Evolutionary conservation across 192 early-diverging fungal genomes (phyloP), one percentile per base, ranked within the genome.

Genomic region (Coemansia sp.): DNA sequence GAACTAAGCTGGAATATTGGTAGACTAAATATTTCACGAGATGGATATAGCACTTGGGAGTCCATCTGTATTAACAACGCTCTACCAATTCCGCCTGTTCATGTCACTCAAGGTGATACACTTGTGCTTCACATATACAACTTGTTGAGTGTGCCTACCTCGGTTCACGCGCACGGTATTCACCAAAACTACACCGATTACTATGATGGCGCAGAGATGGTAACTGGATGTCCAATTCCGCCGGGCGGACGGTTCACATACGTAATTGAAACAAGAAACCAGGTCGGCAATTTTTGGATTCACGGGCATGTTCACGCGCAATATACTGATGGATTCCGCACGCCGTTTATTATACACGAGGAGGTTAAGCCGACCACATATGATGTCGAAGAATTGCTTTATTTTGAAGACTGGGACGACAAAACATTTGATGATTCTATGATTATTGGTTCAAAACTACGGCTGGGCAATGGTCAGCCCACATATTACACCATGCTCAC

Each of bases 261-360:
- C 59, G 75, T 65, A 6, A 84, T 86, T 54, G 58, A 67, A 10
- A 22, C 54, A 0, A 24, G 19, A 18, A 64, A 82, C 32, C 61
- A 77, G 46, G 67, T 71, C 25, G 92, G 92, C 45, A 91, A 88
- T n/a, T 92, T 82, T 67, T 94, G 92, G 92, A 75, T 87, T 43
- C 90, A 92, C 58, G 74, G 81, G 22, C 90, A 92, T 67, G 73
- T 56, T 57, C 58, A 58, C 27, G 77, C 69, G 24, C 89, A 92
- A 66, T 91, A 89, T 61, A 83, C 87, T 22, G 91, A 93, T 53
- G 91, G 91, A 35, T 64, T 91, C 46, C 84, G 86, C 51, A 73
- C 77, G 0, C 81, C 91, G 7, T 47, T 93, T 27, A 80, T 91
- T 45, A 74, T 93, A 51, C 68, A 84, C 46, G 77, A 85, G n/a